These are phyloP conservation scores for Tothia fuscella DNA, from an alignment of 2,329 filamentous ascomycete species.

Conservation along the genomic window DNA sequence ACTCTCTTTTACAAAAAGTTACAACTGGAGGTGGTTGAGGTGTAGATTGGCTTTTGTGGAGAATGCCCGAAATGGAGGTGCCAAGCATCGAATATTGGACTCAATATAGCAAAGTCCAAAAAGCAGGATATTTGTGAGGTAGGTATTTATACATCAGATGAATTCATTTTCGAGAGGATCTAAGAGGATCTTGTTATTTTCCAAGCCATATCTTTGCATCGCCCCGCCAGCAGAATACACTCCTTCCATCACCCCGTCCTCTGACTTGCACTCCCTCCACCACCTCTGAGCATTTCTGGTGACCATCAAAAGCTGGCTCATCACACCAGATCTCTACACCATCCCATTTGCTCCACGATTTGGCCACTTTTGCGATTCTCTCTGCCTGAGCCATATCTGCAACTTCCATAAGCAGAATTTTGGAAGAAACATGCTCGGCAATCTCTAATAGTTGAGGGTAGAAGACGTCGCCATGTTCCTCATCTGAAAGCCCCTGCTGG, in stretches of 20 bases:
- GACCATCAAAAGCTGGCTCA: slow-evolving; percentile 30
- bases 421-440: slow-evolving; percentile 37
- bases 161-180: too few relatives aligned
- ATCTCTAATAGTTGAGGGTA: slow-evolving; percentile 54
- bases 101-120: too few relatives aligned
- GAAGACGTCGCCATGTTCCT: slow-evolving; percentile 43
- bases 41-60: too few relatives aligned
- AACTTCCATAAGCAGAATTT: slow-evolving; percentile 56
- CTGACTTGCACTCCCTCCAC: slow-evolving; percentile 14
- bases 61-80: too few relatives aligned
- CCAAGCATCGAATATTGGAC: too few relatives aligned
- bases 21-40: too few relatives aligned
- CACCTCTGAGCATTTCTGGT: slow-evolving; percentile 13
- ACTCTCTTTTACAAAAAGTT: too few relatives aligned
- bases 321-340: slow-evolving; percentile 62
- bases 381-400: slow-evolving; percentile 56
- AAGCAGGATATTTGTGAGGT: too few relatives aligned
- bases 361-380: slow-evolving; percentile 46
- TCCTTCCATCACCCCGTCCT: slow-evolving; percentile 31
- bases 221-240: slow-evolving; percentile 30
- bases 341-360: slow-evolving; percentile 20
- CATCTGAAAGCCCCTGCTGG: slow-evolving; percentile 15
- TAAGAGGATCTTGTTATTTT: too few relatives aligned
- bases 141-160: too few relatives aligned
- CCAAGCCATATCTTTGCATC: not conserved